A percentile compares a stretch with the other conserved stretches of the same genome.
phyloP scores from a whole-genome alignment of 768 basidiomycete species.

The Hydnomerulius pinastri region DNA sequence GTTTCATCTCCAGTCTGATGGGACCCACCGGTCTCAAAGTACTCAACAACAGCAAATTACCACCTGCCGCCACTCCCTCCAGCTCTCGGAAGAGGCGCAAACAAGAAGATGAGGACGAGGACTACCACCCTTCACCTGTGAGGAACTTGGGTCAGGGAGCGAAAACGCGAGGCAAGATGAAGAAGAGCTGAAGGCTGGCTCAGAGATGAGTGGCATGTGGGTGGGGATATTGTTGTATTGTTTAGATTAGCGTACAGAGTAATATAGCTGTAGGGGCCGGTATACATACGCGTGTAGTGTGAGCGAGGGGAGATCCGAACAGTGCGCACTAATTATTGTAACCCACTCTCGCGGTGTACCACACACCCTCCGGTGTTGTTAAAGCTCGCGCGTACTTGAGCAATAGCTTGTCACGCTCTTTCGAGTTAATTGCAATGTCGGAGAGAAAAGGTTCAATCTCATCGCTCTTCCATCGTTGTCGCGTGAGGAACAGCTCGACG shows the following conservation, averaged over 20 bases:
- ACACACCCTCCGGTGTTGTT: conserved; percentile 65
- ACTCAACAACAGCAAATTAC: conserved; percentile 25
- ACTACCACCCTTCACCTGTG: conserved; percentile 50
- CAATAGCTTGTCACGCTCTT: conserved; percentile 85
- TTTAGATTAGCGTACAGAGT: background rate
- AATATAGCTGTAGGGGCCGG: background rate
- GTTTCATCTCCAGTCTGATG: conserved; percentile 45
- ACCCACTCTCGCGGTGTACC: conserved; percentile 73
- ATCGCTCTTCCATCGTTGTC: conserved; percentile 71
- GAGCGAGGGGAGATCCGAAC: background rate
- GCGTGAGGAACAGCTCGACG: conserved; percentile 82
- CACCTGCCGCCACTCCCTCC: conserved; percentile 5
- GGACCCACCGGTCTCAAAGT: conserved; percentile 34
- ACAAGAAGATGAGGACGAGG: conserved; percentile 39
- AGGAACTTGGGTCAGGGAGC: conserved; percentile 37
- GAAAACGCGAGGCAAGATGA: conserved; percentile 45
- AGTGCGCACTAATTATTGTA: conserved; percentile 45
- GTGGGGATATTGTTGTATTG: background rate
- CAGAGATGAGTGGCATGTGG: conserved; percentile 21
- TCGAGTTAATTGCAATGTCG: conserved; percentile 80
- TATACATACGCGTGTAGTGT: background rate
- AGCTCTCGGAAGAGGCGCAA: conserved; percentile 33
- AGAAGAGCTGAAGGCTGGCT: no score
- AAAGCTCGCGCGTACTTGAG: conserved; percentile 83
- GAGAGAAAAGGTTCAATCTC: conserved; percentile 82